Evolutionary conservation across 139 green algal genomes (phyloP).

Genomic region (Asterochloris erici): DNA sequence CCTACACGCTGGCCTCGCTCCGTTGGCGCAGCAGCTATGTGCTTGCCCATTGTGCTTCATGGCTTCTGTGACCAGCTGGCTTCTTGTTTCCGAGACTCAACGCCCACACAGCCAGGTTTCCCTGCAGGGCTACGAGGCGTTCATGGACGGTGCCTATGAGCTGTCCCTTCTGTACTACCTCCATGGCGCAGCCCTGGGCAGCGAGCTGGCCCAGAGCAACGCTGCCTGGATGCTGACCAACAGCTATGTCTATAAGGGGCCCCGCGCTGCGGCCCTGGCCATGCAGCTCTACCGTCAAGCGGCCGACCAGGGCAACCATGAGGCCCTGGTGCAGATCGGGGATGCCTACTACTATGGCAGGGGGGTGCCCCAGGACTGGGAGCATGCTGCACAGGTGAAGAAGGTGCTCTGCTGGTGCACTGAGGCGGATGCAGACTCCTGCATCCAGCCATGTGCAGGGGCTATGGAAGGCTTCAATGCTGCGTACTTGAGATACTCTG

Average conservation of each 20-base stretch:
- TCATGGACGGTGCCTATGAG: conserved; percentile 50
- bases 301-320: conserved; percentile 41
- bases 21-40: not conserved
- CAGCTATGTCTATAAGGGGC: conserved; percentile 17
- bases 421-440: too few species aligned
- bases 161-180: conserved; percentile 71
- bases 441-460: too few species aligned
- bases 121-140: conserved; percentile 49
- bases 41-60: too few species aligned
- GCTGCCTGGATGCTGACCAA: conserved; percentile 86
- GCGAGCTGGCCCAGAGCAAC: conserved; percentile 89
- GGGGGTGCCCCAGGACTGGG: conserved; percentile 44
- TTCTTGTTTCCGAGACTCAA: not conserved
- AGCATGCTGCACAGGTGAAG: conserved; percentile 24
- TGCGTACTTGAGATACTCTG: too few species aligned
- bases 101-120: not conserved
- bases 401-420: too few species aligned
- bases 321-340: conserved; percentile 23
- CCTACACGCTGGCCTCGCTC: not conserved
- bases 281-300: conserved; percentile 61
- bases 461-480: too few species aligned
- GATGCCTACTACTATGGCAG: conserved; percentile 80
- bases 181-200: conserved; percentile 75
- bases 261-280: not conserved
- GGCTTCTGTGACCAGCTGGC: not conserved